Conservation (phyloP, 2,329 filamentous ascomycete genomes). For the Aspergillus sp. region DNA sequence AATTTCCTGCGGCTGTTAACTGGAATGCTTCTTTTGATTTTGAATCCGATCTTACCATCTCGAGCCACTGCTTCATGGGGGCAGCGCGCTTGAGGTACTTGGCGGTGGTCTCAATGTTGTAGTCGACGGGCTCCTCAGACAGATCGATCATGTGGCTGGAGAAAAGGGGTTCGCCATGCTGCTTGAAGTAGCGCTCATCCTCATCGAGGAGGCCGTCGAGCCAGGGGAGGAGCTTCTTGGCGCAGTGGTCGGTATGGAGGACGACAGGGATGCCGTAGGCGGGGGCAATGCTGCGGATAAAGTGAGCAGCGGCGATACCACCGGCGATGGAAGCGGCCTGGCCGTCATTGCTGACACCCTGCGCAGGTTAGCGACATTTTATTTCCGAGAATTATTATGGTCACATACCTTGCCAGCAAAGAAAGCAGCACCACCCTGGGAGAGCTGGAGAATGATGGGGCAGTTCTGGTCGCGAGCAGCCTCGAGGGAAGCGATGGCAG, state of each 20-base stretch:
- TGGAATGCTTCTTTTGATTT: neutral
- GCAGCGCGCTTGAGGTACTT: conserved; percentile 92
- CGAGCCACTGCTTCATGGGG: conserved; percentile 98
- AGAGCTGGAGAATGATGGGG: conserved; percentile 91
- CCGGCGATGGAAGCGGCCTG: conserved; percentile 90
- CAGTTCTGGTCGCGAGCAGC: conserved; percentile 90
- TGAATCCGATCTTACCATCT: conserved; percentile 71
- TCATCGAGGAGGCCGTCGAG: conserved; percentile 93
- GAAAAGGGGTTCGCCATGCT: conserved; percentile 89
- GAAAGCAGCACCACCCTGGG: conserved; percentile 91
- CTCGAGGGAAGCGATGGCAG: conserved; percentile 84
- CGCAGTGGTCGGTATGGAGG: conserved; percentile 97
- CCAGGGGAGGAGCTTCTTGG: conserved; percentile 99
- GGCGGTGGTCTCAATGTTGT: conserved; percentile 90
- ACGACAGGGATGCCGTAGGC: conserved; percentile 88
- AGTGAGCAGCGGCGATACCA: conserved; percentile 86
- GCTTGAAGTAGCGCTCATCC: conserved; percentile 95
- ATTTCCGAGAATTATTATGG: neutral
- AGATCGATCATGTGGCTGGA: conserved; percentile 98
- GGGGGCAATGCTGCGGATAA: conserved; percentile 86
- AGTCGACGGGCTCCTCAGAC: conserved; percentile 86
- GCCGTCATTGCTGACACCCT: conserved; percentile 78
- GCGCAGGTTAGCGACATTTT: conserved; percentile 6
- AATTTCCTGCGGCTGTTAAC: conserved; percentile 63
- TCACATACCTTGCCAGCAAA: conserved; percentile 78